Percentiles rank a stretch among this genome's conserved stretches.
phyloP scores from a whole-genome alignment of 2,329 filamentous ascomycete species.

The Neophaeococcomyces mojaviensis region DNA sequence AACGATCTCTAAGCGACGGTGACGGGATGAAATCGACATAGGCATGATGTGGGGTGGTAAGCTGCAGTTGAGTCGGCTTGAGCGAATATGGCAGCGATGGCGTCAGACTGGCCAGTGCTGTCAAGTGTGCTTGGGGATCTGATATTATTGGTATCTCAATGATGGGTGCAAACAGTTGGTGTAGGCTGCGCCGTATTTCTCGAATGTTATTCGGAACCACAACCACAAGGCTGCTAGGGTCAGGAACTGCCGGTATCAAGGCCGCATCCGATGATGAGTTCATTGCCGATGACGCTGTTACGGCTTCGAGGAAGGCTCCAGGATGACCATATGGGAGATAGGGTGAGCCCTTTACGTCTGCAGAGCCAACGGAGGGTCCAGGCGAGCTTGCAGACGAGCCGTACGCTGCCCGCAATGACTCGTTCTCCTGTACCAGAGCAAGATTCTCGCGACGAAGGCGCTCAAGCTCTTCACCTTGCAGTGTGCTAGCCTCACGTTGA shows the following conservation, averaged over 20 bases:
- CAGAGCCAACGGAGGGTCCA: constrained; percentile 18
- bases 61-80: constrained; percentile 33
- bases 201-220: constrained; percentile 31
- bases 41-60: constrained; percentile 34
- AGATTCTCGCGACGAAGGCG: constrained; percentile 34
- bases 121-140: constrained; percentile 30
- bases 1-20: constrained; percentile 31
- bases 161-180: constrained; percentile 30
- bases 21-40: constrained; percentile 39
- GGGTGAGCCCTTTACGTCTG: constrained; percentile 21
- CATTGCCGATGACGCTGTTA: constrained; percentile 9
- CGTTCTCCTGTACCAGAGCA: constrained; percentile 35
- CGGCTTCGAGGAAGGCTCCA: constrained; percentile 13
- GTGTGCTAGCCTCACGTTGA: constrained; percentile 32
- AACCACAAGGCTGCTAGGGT: constrained; percentile 19
- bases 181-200: constrained; percentile 29
- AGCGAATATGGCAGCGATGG: constrained; percentile 29
- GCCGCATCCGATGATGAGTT: constrained; percentile 8
- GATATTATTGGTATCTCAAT: constrained; percentile 29
- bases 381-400: constrained; percentile 27
- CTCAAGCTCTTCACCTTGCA: constrained; percentile 36
- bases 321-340: constrained; percentile 18
- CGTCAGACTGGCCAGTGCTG: constrained; percentile 25
- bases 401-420: constrained; percentile 31
- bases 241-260: constrained; percentile 14